Evolutionary conservation across 2,329 filamentous ascomycete genomes (phyloP).

Genomic region (Trichoderma koningii): DNA sequence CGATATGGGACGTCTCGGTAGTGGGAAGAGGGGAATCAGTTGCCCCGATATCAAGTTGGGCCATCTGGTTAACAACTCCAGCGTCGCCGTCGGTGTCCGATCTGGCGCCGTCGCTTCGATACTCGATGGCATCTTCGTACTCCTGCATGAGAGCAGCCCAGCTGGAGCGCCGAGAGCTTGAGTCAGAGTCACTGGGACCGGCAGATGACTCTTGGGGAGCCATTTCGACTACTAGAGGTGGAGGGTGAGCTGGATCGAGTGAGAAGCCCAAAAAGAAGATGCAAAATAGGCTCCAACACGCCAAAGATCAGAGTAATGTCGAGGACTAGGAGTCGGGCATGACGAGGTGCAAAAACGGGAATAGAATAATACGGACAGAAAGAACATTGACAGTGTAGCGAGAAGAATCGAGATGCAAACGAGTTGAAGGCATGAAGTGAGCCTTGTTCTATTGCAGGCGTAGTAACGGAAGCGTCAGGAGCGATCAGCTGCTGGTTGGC

Average conservation of each 20-base stretch:
- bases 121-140: constrained; percentile 33
- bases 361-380: constrained; percentile 28
- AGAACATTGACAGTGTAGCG: neutral
- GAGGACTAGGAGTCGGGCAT: constrained; percentile 42
- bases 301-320: constrained; percentile 2
- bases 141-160: constrained; percentile 23
- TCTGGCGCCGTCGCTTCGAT: constrained; percentile 23
- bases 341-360: constrained; percentile 35
- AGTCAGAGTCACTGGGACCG: constrained; percentile 14
- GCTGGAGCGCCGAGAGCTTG: constrained; percentile 24
- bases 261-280: constrained; percentile 39
- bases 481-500: constrained; percentile 8
- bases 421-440: neutral
- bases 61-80: constrained; percentile 36
- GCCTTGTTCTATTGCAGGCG: neutral
- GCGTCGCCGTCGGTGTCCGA: constrained; percentile 22
- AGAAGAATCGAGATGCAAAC: neutral
- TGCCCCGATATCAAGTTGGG: constrained; percentile 34
- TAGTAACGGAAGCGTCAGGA: neutral
- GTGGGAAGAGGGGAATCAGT: constrained; percentile 43
- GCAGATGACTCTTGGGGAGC: constrained; percentile 37
- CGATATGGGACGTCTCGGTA: constrained; percentile 40
- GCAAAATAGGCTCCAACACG: constrained; percentile 23
- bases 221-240: constrained; percentile 41
- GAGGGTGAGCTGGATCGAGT: constrained; percentile 33